Conservation (phyloP, 257 asterid species). For the Fraxinus quadrangulata region DNA sequence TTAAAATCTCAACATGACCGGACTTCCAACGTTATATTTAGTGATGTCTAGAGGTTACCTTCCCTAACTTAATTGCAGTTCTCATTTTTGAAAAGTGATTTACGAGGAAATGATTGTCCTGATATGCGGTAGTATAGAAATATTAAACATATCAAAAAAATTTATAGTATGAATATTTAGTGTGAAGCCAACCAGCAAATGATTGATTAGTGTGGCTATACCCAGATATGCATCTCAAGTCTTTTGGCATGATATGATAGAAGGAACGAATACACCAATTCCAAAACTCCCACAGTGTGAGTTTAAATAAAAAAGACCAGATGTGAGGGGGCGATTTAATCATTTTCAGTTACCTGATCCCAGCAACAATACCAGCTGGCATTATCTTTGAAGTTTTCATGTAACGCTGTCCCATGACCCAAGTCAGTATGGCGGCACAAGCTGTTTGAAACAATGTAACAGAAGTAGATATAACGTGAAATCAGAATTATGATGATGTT, state of each 20-base stretch:
- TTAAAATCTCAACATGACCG: no score
- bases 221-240: neutral
- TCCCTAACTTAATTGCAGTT: neutral
- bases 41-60: no score
- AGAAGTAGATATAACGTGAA: neutral
- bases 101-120: neutral
- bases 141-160: neutral
- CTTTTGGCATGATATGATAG: neutral
- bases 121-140: neutral
- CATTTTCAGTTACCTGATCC: slow-evolving; percentile 64
- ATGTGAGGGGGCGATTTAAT: neutral
- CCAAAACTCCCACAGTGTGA: neutral
- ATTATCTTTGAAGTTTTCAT: slow-evolving; percentile 75
- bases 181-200: neutral
- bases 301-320: slow-evolving; percentile 1
- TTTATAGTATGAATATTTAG: no score
- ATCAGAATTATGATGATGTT: neutral
- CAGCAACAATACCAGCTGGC: slow-evolving; percentile 98
- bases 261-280: neutral
- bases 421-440: slow-evolving; percentile 70
- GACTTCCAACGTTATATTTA: no score
- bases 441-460: slow-evolving; percentile 42
- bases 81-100: neutral
- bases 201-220: neutral
- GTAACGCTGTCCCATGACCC: slow-evolving; percentile 85